Base-by-base conservation (phyloP, 2,329 filamentous ascomycete genomes). In the Phialemonium atrogriseum region DNA sequence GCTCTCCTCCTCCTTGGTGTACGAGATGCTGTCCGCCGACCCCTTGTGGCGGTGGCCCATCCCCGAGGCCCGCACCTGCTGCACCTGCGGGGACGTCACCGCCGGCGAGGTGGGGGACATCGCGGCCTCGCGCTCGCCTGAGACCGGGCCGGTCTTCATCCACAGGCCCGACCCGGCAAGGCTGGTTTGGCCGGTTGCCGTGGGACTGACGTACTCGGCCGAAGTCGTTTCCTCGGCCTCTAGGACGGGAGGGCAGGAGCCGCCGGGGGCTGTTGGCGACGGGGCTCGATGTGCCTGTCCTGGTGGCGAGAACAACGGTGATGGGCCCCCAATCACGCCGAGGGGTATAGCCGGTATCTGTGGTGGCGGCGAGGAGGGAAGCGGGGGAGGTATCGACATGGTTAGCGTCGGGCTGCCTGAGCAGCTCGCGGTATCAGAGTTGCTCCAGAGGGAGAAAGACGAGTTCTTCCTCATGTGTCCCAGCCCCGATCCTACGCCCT, bases 21-120 rank as follows among this genome's bases (percentile, higher is more conserved):
- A 86, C 6, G 78, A 79, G 20, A 86, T 75, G 40, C 77, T 82
- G 42, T 84, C 80, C 2, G 76, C 64, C 27, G 73, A 80, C 30
- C 69, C 60, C 41, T 64, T 68, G 41, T 70, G 61, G 10, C 62
- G 56, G 40, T 73, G 70, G n/a, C 66, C 63, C 47, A 50, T 50
- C 6, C 49, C 51, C 1, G 48, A n/a, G n/a, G n/a, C 50, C 11
- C 51, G 47, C 19, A 45, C 49, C 35, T 47, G 43, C 20, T 37
- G 5, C 5, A 25, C 27, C 13, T 31, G 33, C 11, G 48, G 39
- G 10, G 46, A 31, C 13, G 44, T 37, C 25, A 33, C 8, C 25
- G 6, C 7, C 14, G 16, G 26, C 26, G 26, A 28, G 23, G 32
- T 41, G 15, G 22, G 46, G 42, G 26, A 16, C 25, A 10, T n/a